Evolutionary conservation across 1,284 basidiomycete genomes (phyloP).

Genomic region (Phaffia rhodozyma): DNA sequence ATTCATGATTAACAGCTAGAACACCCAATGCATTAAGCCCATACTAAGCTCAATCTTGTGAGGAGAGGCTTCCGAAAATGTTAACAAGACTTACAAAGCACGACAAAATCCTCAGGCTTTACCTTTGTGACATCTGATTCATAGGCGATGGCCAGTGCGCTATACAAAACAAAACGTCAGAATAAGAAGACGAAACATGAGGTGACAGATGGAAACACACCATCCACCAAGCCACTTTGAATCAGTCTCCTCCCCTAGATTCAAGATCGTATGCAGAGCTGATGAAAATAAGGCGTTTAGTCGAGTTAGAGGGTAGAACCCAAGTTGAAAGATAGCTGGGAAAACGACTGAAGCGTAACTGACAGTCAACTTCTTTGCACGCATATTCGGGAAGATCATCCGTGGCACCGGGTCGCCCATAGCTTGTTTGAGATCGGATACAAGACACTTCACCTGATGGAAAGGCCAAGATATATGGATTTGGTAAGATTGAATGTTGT

Average conservation of each 20-base stretch:
- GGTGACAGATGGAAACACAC: not conserved
- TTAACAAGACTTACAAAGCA: not conserved
- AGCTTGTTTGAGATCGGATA: not conserved
- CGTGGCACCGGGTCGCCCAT: not conserved
- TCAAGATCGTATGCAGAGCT: not conserved
- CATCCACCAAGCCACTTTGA: not conserved
- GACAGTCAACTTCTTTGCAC: not conserved
- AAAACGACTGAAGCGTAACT: not conserved
- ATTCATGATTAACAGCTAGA: too few species aligned
- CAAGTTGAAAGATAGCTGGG: not conserved
- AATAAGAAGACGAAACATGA: not conserved
- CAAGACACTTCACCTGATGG: not conserved
- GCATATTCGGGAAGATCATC: not conserved
- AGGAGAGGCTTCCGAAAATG: too few species aligned
- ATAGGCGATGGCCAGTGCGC: not conserved
- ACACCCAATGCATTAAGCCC: too few species aligned
- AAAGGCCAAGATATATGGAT: too few species aligned
- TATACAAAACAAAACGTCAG: not conserved
- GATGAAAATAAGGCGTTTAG: not conserved
- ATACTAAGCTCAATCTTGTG: too few species aligned
- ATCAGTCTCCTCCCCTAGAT: not conserved
- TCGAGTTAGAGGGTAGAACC: not conserved
- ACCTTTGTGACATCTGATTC: constrained; percentile 1
- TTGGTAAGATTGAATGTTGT: too few species aligned
- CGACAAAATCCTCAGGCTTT: not conserved